A percentile compares a stretch with the other conserved stretches of the same genome.
Conservation (phyloP, 805 yeast species). For the Metschnikowia koreensis region DNA sequence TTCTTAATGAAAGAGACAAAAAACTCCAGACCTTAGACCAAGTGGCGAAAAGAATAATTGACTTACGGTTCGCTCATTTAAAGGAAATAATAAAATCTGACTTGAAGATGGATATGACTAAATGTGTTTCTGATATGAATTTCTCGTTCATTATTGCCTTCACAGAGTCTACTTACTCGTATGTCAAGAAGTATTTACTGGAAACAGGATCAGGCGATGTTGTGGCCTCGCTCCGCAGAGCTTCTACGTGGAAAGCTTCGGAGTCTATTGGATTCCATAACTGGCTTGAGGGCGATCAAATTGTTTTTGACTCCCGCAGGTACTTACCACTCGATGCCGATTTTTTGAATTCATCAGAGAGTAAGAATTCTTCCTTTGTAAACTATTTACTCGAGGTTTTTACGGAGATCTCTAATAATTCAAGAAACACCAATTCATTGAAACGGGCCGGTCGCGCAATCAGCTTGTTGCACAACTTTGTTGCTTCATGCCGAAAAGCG, state of each 20-base stretch:
- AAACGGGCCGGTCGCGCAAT: constrained; percentile 9
- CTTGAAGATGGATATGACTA: background rate
- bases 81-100: background rate
- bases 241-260: constrained; percentile 27
- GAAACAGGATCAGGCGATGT: constrained; percentile 15
- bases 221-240: constrained; percentile 11
- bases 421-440: background rate
- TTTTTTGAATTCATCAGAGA: constrained; percentile 1
- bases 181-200: constrained; percentile 25
- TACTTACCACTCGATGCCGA: background rate
- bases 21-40: constrained; percentile 19
- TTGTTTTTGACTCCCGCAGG: constrained; percentile 5
- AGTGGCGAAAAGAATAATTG: constrained; percentile 23
- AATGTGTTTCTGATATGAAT: constrained; percentile 17
- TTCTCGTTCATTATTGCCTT: constrained; percentile 30
- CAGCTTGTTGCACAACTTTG: constrained; percentile 26
- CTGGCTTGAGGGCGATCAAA: constrained; percentile 29
- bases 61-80: constrained; percentile 24
- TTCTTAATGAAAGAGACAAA: constrained; percentile 22
- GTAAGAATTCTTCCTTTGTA: background rate
- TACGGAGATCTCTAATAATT: background rate
- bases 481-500: constrained; percentile 25
- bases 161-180: constrained; percentile 34
- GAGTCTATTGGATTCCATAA: constrained; percentile 30
- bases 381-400: background rate